A percentile compares a stretch with the other conserved stretches of the same genome.
phyloP scores from a whole-genome alignment of 495 filamentous ascomycete genomes.

The Saxophila tyrrhenica region DNA sequence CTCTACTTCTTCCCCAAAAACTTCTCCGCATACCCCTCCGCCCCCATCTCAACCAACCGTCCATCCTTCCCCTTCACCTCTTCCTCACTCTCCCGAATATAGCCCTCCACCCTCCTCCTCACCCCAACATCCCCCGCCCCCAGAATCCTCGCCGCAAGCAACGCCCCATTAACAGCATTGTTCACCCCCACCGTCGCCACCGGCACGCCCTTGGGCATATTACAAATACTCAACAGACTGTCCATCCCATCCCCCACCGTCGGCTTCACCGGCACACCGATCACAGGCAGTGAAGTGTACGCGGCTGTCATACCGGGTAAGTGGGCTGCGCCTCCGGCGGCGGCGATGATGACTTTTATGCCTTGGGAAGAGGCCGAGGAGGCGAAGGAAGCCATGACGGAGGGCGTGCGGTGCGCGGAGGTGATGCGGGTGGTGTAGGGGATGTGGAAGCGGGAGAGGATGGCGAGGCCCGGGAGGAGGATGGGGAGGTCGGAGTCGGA shows the following conservation, averaged over 20 bases:
- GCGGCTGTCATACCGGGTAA: slow-evolving; percentile 86
- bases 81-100: slow-evolving; percentile 51
- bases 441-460: slow-evolving; percentile 65
- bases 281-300: slow-evolving; percentile 78
- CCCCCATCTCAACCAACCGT: slow-evolving; percentile 55
- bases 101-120: slow-evolving; percentile 52
- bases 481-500: slow-evolving; percentile 85
- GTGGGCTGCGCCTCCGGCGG: slow-evolving; percentile 85
- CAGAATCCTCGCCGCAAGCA: slow-evolving; percentile 76
- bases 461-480: slow-evolving; percentile 61
- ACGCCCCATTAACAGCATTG: slow-evolving; percentile 84
- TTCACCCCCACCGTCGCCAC: slow-evolving; percentile 87
- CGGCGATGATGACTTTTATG: slow-evolving; percentile 86
- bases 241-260: slow-evolving; percentile 81
- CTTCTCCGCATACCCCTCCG: slow-evolving; percentile 53
- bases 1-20: background rate
- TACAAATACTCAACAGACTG: slow-evolving; percentile 77
- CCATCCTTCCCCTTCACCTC: slow-evolving; percentile 54
- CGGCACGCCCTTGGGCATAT: slow-evolving; percentile 74
- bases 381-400: slow-evolving; percentile 69
- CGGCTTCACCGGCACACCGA: slow-evolving; percentile 84
- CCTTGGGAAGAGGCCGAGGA: slow-evolving; percentile 53
- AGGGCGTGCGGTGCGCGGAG: slow-evolving; percentile 85
- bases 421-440: slow-evolving; percentile 73
- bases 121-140: slow-evolving; percentile 51